These are phyloP conservation scores for Cutaneotrichosporon curvatum DNA, from an alignment of 1,284 basidiomycete species.

Conservation along the genomic window DNA sequence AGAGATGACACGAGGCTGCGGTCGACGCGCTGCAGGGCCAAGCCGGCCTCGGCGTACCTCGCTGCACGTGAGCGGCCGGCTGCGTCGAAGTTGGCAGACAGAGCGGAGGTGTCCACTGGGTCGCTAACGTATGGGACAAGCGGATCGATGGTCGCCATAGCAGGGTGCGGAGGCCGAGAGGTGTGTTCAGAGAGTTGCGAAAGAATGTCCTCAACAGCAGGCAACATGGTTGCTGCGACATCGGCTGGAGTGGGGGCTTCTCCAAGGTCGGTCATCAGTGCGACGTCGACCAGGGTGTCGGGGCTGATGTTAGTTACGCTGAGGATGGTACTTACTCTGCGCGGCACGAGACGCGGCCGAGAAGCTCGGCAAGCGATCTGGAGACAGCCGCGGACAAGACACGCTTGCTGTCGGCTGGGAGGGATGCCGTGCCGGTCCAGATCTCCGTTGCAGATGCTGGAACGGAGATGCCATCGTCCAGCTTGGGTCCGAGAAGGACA, in stretches of 20 bases:
- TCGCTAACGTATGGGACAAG: slow-evolving; percentile 36
- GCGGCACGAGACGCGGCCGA: slow-evolving; percentile 21
- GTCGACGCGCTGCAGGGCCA: slow-evolving; percentile 58
- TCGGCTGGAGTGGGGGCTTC: slow-evolving; percentile 10
- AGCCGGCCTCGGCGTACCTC: slow-evolving; percentile 57
- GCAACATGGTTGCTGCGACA: slow-evolving; percentile 23
- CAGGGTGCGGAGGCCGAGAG: slow-evolving; percentile 52
- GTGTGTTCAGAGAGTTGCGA: slow-evolving; percentile 19
- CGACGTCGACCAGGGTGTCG: slow-evolving; percentile 32
- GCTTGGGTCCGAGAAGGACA: slow-evolving; percentile 25
- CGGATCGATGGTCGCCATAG: slow-evolving; percentile 58
- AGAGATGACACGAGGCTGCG: slow-evolving; percentile 53
- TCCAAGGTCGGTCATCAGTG: slow-evolving; percentile 25
- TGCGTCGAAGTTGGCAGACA: slow-evolving; percentile 44
- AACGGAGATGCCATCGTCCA: slow-evolving; percentile 4
- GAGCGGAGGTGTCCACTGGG: slow-evolving; percentile 1
- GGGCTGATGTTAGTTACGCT: slow-evolving; percentile 16
- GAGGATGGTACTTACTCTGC: slow-evolving; percentile 14
- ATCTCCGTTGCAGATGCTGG: slow-evolving; percentile 12
- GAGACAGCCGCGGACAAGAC: slow-evolving; percentile 18
- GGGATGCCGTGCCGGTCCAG: slow-evolving; percentile 15
- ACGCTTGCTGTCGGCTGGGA: slow-evolving; percentile 14
- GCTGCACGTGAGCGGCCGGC: slow-evolving; percentile 52
- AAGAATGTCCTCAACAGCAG: slow-evolving; percentile 14
- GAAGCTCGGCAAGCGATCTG: slow-evolving; percentile 21